These are phyloP conservation scores for Ustulina deusta DNA, from an alignment of 2,329 filamentous ascomycete species.

Conservation along the genomic window DNA sequence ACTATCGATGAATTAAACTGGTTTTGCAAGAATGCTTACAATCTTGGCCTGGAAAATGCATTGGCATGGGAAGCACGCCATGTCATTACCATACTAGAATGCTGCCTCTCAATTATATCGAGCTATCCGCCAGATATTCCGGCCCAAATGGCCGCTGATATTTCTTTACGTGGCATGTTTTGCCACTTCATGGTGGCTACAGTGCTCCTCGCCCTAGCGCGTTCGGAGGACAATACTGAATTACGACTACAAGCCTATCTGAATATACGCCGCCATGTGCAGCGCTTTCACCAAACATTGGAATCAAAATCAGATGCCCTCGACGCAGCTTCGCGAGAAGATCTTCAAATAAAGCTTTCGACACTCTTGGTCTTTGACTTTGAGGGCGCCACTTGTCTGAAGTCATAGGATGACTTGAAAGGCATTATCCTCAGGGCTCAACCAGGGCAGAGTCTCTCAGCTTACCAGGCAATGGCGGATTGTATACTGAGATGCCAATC, in stretches of 20 bases:
- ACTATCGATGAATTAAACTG: conserved; percentile 77
- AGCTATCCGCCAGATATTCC: conserved; percentile 63
- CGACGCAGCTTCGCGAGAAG: conserved; percentile 59
- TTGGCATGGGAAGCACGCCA: conserved; percentile 65
- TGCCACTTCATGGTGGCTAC: conserved; percentile 76
- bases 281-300: conserved; percentile 65
- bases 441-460: conserved; percentile 57
- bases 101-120: conserved; percentile 65
- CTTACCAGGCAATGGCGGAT: conserved; percentile 75
- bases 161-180: conserved; percentile 71
- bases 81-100: conserved; percentile 67
- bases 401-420: conserved; percentile 74
- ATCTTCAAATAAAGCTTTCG: conserved; percentile 72
- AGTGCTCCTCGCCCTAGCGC: conserved; percentile 63
- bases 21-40: conserved; percentile 87
- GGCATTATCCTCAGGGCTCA: conserved; percentile 67
- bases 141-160: conserved; percentile 57
- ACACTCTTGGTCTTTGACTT: conserved; percentile 81
- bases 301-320: conserved; percentile 56
- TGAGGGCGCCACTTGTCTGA: conserved; percentile 76
- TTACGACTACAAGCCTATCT: conserved; percentile 71
- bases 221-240: conserved; percentile 63
- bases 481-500: conserved; percentile 66
- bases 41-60: conserved; percentile 74
- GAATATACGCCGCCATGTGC: conserved; percentile 69